Percentiles rank a stretch among this genome's conserved stretches.
These are phyloP conservation scores for Trypanosoma vivax DNA, from an alignment of 208 protist species.

Conservation along the genomic window DNA sequence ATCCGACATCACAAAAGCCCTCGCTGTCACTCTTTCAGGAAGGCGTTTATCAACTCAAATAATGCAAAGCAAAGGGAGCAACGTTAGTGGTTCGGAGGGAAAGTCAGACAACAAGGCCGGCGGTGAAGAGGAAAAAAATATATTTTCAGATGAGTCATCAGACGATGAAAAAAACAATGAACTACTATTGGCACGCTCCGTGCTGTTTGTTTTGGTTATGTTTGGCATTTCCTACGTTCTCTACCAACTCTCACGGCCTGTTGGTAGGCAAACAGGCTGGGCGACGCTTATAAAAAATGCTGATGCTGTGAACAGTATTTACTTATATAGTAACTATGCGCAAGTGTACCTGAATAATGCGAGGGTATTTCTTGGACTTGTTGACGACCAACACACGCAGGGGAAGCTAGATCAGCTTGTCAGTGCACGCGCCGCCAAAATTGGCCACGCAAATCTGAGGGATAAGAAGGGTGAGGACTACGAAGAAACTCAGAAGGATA, in stretches of 20 bases:
- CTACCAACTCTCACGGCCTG: conserved; percentile 36
- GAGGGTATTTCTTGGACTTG: conserved; percentile 44
- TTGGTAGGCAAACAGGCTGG: conserved; percentile 41
- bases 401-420: conserved; percentile 34
- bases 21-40: too few species aligned
- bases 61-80: too few species aligned
- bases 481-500: conserved; percentile 5
- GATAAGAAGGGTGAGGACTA: conserved; percentile 1
- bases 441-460: background rate
- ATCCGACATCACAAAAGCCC: too few species aligned
- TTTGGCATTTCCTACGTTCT: conserved; percentile 34
- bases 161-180: conserved; percentile 40
- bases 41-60: too few species aligned
- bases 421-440: conserved; percentile 13
- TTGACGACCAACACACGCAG: conserved; percentile 60
- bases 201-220: conserved; percentile 55
- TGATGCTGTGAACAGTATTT: conserved; percentile 26
- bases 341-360: conserved; percentile 50
- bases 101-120: background rate
- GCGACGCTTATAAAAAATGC: conserved; percentile 35
- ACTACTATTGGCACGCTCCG: conserved; percentile 45
- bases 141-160: background rate
- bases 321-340: conserved; percentile 51
- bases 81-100: too few species aligned
- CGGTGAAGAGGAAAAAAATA: background rate